Conservation (phyloP, 1,139 yeast genomes). For the Magnusiomyces suaveolens region DNA sequence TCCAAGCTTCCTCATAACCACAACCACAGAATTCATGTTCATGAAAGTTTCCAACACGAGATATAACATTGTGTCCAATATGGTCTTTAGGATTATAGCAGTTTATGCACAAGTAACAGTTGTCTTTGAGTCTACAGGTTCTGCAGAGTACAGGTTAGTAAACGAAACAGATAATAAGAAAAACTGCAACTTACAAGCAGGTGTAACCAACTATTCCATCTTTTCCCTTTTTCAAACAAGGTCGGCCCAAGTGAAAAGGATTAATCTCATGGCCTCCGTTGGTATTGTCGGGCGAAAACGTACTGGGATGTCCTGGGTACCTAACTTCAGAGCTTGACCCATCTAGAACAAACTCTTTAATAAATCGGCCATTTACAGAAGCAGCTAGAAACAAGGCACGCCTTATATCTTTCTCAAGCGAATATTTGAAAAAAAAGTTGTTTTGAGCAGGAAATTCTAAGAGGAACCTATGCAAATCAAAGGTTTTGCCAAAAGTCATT, state of each 20-base stretch:
- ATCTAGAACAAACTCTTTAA: slow-evolving; percentile 43
- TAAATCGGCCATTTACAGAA: slow-evolving; percentile 42
- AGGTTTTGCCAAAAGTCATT: slow-evolving; percentile 13
- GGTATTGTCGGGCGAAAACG: slow-evolving; percentile 13
- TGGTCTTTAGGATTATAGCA: slow-evolving; percentile 71
- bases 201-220: too few relatives aligned
- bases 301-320: slow-evolving; percentile 2
- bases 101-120: slow-evolving; percentile 73
- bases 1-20: slow-evolving; percentile 84
- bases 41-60: slow-evolving; percentile 65
- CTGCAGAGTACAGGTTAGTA: slow-evolving; percentile 15
- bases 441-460: slow-evolving; percentile 25
- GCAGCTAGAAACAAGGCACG: slow-evolving; percentile 44
- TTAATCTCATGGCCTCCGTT: slow-evolving; percentile 19
- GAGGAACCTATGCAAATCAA: slow-evolving; percentile 23
- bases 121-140: slow-evolving; percentile 78
- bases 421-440: slow-evolving; percentile 20
- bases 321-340: slow-evolving; percentile 5
- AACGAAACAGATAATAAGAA: neutral
- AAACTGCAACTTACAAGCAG: slow-evolving; percentile 37
- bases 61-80: slow-evolving; percentile 62
- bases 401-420: slow-evolving; percentile 35
- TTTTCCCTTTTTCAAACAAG: slow-evolving; percentile 63
- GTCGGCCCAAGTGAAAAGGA: slow-evolving; percentile 50
- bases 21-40: slow-evolving; percentile 95